Base-by-base conservation (phyloP, 176 grass and related monocot species). In the Luzula sylvatica region DNA sequence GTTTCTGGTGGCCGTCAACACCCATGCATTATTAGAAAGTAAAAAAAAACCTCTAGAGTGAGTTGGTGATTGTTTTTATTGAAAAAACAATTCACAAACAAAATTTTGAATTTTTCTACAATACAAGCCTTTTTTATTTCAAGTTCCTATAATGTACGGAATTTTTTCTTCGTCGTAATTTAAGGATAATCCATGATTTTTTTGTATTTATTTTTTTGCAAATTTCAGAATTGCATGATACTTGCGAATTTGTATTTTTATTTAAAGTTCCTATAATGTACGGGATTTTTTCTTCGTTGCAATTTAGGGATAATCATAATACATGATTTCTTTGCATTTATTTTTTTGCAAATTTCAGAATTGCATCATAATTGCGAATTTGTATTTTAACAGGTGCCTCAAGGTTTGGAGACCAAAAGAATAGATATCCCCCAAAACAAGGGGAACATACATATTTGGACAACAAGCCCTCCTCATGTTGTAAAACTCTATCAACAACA, bases 401-500 rank as follows among this genome's bases (percentile, higher is more conserved):
- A 72, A 20, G 60, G 38, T 38, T 53, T 82, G 3, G 65, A 56
- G 43, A 50, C 21, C 60, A 65, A 48, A 0, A 26, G 21, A 73
- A 74, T 35, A 1, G 26, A 19, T 25, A 24, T 20, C 3, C 9
- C 42, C 3, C 3, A 42, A 9, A 75, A 82, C 13, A 35, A 48
- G 39, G 52, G 9, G 7, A 75, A 71, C 32, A 66, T 82, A 18
- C 52, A 72, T 47, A 73, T 71, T 17, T 49, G 57, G 42, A 30
- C 16, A 15, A 53, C 43, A 18, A 71, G 50, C 13, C 21, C 59
- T 3, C 23, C 18, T 20, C 11, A 2, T 2, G 66, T 71, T 17
- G 27, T 35, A 15, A 60, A 61, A 5, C 26, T 82, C 3, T 76
- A 43, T 73, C 57, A 49, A 25, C 41, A 83, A 13, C 68, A 77